phyloP scores from a whole-genome alignment of 78 protist genomes.

The Mantamonas sphyraenae region DNA sequence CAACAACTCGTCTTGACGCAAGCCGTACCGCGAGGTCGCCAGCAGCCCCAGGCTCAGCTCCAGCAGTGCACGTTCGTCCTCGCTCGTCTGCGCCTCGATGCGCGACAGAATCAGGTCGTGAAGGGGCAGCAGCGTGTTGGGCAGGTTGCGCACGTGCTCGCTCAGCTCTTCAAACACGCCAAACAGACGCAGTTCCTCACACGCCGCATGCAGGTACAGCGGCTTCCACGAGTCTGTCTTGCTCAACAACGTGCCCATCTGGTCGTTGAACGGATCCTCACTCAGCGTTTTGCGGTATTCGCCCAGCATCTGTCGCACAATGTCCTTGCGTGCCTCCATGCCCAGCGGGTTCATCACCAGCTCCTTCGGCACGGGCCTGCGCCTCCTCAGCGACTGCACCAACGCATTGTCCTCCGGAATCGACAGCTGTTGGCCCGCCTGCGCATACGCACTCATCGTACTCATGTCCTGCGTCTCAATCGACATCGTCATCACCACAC shows the following conservation, averaged over 20 bases:
- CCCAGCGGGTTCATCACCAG: conserved; percentile 26
- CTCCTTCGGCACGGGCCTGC: background rate
- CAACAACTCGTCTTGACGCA: no score
- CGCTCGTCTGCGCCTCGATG: conserved; percentile 16
- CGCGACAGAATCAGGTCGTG: conserved; percentile 43
- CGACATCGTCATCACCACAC: background rate
- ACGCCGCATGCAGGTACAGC: conserved; percentile 34
- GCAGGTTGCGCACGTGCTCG: conserved; percentile 24
- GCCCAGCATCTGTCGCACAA: conserved; percentile 23
- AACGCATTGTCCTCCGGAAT: background rate
- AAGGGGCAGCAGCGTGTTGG: conserved; percentile 27
- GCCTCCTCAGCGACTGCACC: background rate
- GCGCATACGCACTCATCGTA: no score
- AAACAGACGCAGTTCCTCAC: conserved; percentile 44
- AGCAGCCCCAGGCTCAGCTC: no score
- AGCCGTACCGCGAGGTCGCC: no score
- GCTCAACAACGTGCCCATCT: conserved; percentile 19
- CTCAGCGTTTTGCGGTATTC: conserved; percentile 56
- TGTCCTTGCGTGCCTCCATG: conserved; percentile 10
- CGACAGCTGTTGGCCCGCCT: background rate
- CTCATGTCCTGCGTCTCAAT: background rate
- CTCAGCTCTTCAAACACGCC: conserved; percentile 50
- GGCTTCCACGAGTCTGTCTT: conserved; percentile 47
- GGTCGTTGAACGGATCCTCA: conserved; percentile 27
- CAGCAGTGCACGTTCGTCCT: no score